These are phyloP conservation scores for Astrocystis sublimbata DNA, from an alignment of 495 filamentous ascomycete genomes.

Conservation along the genomic window DNA sequence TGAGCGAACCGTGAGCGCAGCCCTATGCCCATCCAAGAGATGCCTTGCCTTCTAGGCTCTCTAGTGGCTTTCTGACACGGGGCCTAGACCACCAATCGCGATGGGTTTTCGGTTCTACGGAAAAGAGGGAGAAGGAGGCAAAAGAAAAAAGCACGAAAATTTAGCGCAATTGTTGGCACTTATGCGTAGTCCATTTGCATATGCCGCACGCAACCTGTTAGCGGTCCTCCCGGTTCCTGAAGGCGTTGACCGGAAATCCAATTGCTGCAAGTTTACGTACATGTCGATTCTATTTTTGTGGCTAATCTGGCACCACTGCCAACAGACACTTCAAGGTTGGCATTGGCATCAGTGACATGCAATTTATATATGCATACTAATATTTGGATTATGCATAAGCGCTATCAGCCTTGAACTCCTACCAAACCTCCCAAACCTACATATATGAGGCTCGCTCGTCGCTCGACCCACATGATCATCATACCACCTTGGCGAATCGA, in stretches of 20 bases:
- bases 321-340: background rate
- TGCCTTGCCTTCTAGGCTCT: background rate
- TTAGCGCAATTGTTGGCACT: background rate
- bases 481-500: background rate
- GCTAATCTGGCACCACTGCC: background rate
- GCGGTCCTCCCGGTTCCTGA: background rate
- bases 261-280: conserved; percentile 1
- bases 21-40: background rate
- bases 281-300: conserved; percentile 6
- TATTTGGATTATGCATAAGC: too few relatives aligned
- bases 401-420: too few relatives aligned
- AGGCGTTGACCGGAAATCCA: background rate
- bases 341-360: background rate
- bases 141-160: background rate
- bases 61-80: background rate
- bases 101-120: background rate
- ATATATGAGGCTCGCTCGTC: background rate
- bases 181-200: too few relatives aligned
- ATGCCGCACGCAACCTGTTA: background rate
- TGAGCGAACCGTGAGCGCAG: background rate
- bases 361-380: background rate
- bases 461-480: background rate
- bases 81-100: conserved; percentile 6
- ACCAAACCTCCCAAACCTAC: too few relatives aligned
- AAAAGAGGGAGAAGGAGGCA: background rate